Percentiles rank a stretch among this genome's conserved stretches.
These are phyloP conservation scores for Phytophthora sojae DNA, from an alignment of 352 stramenopile genomes.

Conservation along the genomic window DNA sequence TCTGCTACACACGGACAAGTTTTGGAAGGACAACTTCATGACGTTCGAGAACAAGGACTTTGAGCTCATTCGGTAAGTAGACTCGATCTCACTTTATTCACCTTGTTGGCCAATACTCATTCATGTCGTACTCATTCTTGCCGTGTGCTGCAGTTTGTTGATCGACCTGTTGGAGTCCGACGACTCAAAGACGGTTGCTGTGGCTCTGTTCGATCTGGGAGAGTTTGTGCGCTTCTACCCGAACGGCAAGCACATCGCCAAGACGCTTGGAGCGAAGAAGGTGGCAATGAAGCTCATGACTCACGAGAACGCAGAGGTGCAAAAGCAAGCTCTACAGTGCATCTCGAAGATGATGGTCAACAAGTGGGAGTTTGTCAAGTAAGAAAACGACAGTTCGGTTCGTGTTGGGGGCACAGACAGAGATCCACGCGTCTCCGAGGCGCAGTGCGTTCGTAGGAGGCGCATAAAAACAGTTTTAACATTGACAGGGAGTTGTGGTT, in stretches of 20 bases:
- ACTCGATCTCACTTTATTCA: not conserved
- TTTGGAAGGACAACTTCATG: slow-evolving; percentile 99
- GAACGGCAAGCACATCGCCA: slow-evolving; percentile 96
- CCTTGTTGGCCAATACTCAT: not conserved
- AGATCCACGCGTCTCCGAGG: not conserved
- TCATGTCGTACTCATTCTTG: too few relatives aligned
- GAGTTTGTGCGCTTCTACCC: slow-evolving; percentile 98
- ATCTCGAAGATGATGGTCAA: slow-evolving; percentile 99
- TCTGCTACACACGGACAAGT: slow-evolving; percentile 97
- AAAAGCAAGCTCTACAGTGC: slow-evolving; percentile 97
- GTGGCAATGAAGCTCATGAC: slow-evolving; percentile 98
- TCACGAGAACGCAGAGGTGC: slow-evolving; percentile 95
- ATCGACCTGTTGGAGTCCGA: slow-evolving; percentile 94
- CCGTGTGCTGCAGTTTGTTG: slow-evolving; percentile 73
- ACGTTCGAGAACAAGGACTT: slow-evolving; percentile 98
- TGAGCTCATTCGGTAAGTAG: slow-evolving; percentile 82
- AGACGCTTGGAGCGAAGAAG: slow-evolving; percentile 96
- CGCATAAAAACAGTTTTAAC: slow-evolving; percentile 26
- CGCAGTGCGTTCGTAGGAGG: slow-evolving; percentile 7
- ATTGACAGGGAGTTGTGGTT: slow-evolving; percentile 16
- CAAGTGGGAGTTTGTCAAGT: slow-evolving; percentile 97
- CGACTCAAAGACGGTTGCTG: slow-evolving; percentile 94
- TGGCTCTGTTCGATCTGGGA: slow-evolving; percentile 97
- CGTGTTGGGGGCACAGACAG: not conserved
- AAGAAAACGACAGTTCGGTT: slow-evolving; percentile 24